Conservation (phyloP, 2,329 filamentous ascomycete species). For the Parastagonospora avenae region DNA sequence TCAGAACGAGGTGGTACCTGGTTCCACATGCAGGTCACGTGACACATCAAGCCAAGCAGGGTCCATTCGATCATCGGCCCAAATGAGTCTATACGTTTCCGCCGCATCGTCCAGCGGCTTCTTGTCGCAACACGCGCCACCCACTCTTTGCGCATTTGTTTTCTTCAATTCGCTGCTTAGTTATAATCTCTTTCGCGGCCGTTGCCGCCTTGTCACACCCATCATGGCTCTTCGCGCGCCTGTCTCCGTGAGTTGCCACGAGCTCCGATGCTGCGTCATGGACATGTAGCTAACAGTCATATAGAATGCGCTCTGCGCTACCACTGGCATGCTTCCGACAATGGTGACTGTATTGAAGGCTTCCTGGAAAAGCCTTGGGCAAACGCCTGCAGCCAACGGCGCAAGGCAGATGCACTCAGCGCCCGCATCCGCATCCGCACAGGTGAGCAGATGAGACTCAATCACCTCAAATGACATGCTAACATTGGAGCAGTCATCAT, state of each 20-base stretch:
- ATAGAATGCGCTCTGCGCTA: slow-evolving; percentile 52
- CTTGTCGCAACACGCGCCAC: slow-evolving; percentile 23
- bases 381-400: slow-evolving; percentile 25
- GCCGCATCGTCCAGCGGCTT: slow-evolving; percentile 27
- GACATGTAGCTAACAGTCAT: slow-evolving; percentile 20
- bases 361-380: slow-evolving; percentile 39
- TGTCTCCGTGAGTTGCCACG: slow-evolving; percentile 53
- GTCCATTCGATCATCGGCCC: slow-evolving; percentile 21
- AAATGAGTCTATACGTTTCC: slow-evolving; percentile 19
- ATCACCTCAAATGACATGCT: neutral
- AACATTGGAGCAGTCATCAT: slow-evolving; percentile 5
- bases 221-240: slow-evolving; percentile 60
- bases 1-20: too few species aligned
- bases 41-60: slow-evolving; percentile 18
- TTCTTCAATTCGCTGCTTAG: slow-evolving; percentile 23
- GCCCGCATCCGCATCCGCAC: slow-evolving; percentile 12
- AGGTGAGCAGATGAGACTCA: slow-evolving; percentile 20
- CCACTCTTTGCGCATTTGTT: slow-evolving; percentile 24
- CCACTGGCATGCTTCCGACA: slow-evolving; percentile 47
- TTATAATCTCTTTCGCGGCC: slow-evolving; percentile 29
- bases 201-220: slow-evolving; percentile 32
- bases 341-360: slow-evolving; percentile 45
- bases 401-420: slow-evolving; percentile 26
- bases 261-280: slow-evolving; percentile 22
- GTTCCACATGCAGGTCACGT: slow-evolving; percentile 7